Evolutionary conservation across 345 rosid genomes (phyloP), one percentile per base, ranked within the genome.

Genomic region (Hibiscus mutabilis): DNA sequence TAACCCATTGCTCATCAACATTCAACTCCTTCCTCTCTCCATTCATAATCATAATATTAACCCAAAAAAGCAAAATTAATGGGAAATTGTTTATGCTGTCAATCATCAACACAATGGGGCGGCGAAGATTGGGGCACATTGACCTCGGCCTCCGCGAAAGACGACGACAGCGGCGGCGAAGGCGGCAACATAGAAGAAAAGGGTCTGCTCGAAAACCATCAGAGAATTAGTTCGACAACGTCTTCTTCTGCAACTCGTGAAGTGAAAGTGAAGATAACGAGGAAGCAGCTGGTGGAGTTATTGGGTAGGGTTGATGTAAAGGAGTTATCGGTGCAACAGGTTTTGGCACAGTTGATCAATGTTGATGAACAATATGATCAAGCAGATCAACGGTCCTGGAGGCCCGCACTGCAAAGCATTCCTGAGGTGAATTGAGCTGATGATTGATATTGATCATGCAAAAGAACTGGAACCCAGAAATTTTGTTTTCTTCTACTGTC

Each of bases 351-450:
- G 53, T 67, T 84, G 79, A 51, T 81, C 52, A 68, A 53, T 33
- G 76, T 60, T 2, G 46, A 72, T 13, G 61, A 46, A n/a, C 72
- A 37, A 12, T 65, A 60, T 3, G 78, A 42, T 42, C 42, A 78
- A 73, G 9, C 81, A 5, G 62, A 81, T 53, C 85, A 77, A 18
- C 73, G 77, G 70, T 64, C 90, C 0, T 88, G 93, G 93, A 80
- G 84, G 71, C 93, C 93, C 24, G 84, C 80, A 53, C 58, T 88
- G n/a, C 83, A 82, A 61, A 88, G 90, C 64, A 88, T 88, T 64
- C 90, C 93, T 9, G 93, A 88, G 55, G 19, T 49, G 19, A 49
- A 49, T 14, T 49, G 55, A 49, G n/a, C 52, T 47, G 75, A 61
- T 57, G 19, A 64, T 14, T 55, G 47, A 22, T 19, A 19, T 13